Evolutionary conservation across 495 filamentous ascomycete genomes (phyloP).

Genomic region (Xylaria castorea): DNA sequence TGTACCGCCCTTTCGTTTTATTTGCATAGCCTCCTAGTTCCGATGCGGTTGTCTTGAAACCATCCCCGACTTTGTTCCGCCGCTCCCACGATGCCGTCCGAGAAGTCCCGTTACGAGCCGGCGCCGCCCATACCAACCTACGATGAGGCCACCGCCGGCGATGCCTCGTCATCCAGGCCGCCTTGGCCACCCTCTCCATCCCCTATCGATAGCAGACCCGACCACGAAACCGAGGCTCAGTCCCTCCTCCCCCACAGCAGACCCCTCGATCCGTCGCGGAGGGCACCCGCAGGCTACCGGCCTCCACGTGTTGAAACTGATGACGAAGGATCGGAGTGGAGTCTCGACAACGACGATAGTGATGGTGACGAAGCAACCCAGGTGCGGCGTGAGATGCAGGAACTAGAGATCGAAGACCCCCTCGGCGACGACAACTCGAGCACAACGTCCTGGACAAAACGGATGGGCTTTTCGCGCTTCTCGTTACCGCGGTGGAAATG

Average conservation of each 20-base stretch:
- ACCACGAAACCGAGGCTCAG: constrained; percentile 57
- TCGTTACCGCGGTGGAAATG: constrained; percentile 53
- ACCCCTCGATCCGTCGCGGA: constrained; percentile 44
- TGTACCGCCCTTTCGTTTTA: neutral
- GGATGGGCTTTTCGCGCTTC: constrained; percentile 51
- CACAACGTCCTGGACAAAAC: constrained; percentile 55
- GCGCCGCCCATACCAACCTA: constrained; percentile 89
- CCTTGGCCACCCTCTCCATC: constrained; percentile 43
- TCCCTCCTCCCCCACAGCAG: constrained; percentile 62
- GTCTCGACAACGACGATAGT: constrained; percentile 50
- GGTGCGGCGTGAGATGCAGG: constrained; percentile 79
- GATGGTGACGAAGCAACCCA: constrained; percentile 58
- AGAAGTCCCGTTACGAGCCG: constrained; percentile 61
- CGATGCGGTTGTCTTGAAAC: constrained; percentile 17
- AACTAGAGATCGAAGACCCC: constrained; percentile 88
- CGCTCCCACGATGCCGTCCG: constrained; percentile 46
- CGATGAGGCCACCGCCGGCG: constrained; percentile 79
- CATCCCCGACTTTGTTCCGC: neutral
- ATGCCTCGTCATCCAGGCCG: constrained; percentile 41
- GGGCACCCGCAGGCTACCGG: constrained; percentile 63
- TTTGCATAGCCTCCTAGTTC: constrained; percentile 10
- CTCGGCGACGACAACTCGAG: constrained; percentile 50
- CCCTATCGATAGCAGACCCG: constrained; percentile 42
- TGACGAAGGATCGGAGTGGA: constrained; percentile 51
- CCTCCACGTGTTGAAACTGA: constrained; percentile 76